Base-by-base conservation (phyloP, 345 rosid species). In the Noccaea bulbosa region DNA sequence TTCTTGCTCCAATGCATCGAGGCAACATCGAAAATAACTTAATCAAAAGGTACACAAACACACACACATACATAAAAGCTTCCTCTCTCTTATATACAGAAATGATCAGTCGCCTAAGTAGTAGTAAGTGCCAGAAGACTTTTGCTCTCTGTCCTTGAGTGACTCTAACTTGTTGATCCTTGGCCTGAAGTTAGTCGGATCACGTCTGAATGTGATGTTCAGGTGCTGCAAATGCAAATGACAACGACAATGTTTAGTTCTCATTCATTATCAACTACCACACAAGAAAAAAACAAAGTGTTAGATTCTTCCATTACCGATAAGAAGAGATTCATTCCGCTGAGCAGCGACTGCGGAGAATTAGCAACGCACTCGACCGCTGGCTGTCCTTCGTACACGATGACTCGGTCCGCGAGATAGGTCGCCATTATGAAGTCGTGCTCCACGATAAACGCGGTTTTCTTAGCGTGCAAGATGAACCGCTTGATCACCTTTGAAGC, bases 351-450 rank as follows among this genome's bases (percentile, higher is more conserved):
- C 71, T 90, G 98, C 22, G 98, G 96, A 52, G 85, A 80, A 78
- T 87, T 84, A 62, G 98, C 98, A 8, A 45, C 52, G 79, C 95
- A 90, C 68, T 83, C 88, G 49, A 90, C 62, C 5, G 95, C 86
- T 4, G 98, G 92, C 70, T 32, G 60, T 47, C 98, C 95, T 83
- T 93, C 90, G 5, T 87, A 90, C 41, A 90, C 98, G 30, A 93
- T 86, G 68, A 92, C 98, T 73, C 90, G 64, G 72, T 92, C 95
- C 4, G 97, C 95, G 50, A 92, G 82, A 79, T 90, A 92, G 2
- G 89, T 81, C 35, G 95, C 98, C 98, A 92, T 90, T 33, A 92
- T 90, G 62, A 90, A 90, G 70, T 92, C 97, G 68, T 92, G 98
- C 81, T 90, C 97, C 17, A 92, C 98, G 12, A 92, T 81, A 30